A percentile compares a stretch with the other conserved stretches of the same genome.
phyloP scores from a whole-genome alignment of 441 rosid genomes.

The Adansonia grandidieri region DNA sequence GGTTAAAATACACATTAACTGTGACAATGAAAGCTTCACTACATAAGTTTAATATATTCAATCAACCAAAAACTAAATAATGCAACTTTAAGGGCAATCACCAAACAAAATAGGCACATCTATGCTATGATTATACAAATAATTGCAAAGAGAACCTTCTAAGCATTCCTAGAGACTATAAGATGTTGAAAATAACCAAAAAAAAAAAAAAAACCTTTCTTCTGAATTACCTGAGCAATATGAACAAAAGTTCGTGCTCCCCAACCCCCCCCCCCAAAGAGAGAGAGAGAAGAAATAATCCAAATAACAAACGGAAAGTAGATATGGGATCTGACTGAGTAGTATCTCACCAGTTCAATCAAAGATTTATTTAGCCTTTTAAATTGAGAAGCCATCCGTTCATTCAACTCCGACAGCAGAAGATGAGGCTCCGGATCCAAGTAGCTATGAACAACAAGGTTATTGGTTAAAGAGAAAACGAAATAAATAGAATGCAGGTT shows the following conservation, averaged over 20 bases:
- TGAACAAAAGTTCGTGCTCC: background rate
- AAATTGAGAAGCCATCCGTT: slow-evolving; percentile 74
- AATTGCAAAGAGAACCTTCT: background rate
- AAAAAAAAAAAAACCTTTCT: background rate
- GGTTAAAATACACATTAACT: background rate
- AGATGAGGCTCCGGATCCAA: slow-evolving; percentile 74
- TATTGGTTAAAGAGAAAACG: background rate
- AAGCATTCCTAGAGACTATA: background rate
- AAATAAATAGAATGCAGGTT: background rate
- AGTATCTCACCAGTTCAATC: slow-evolving; percentile 47
- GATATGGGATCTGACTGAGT: background rate
- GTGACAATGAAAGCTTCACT: background rate
- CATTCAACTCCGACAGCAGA: slow-evolving; percentile 63
- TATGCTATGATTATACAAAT: background rate
- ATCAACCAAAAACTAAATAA: background rate
- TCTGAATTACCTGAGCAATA: background rate
- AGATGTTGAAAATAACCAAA: background rate
- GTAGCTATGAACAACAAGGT: slow-evolving; percentile 49
- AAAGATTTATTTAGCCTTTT: slow-evolving; percentile 65
- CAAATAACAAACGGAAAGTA: background rate
- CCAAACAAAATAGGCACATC: background rate
- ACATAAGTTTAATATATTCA: background rate
- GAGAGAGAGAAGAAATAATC: background rate
- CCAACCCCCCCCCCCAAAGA: too few relatives aligned
- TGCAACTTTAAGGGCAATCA: background rate